Evolutionary conservation across 257 asterid species (phyloP).

Genomic region (Petunia axillaris): DNA sequence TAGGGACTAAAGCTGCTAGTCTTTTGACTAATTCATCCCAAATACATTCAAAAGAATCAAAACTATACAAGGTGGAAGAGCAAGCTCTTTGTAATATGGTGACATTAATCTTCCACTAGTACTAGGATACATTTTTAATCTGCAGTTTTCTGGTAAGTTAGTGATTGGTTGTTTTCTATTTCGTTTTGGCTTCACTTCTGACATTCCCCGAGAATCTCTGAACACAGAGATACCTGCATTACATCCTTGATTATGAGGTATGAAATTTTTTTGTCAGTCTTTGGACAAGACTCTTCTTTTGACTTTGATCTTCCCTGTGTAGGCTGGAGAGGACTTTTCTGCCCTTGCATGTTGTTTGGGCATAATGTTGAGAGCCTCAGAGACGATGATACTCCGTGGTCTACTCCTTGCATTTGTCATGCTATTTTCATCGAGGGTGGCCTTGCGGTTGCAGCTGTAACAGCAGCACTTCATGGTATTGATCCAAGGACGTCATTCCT

Average conservation of each 20-base stretch:
- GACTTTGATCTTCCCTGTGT: constrained; percentile 12
- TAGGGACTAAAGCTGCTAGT: constrained; percentile 13
- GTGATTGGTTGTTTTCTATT: background rate
- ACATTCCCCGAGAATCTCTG: background rate
- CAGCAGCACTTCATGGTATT: constrained; percentile 76
- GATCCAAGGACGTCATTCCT: constrained; percentile 91
- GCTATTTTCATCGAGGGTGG: constrained; percentile 94
- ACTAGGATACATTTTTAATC: background rate
- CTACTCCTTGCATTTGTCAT: constrained; percentile 90
- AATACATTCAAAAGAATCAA: background rate
- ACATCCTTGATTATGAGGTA: constrained; percentile 1
- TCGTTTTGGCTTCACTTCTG: background rate
- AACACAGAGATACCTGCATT: background rate
- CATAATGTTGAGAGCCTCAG: constrained; percentile 80
- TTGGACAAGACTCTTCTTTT: background rate
- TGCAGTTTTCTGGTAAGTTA: constrained; percentile 13
- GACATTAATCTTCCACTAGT: constrained; percentile 10
- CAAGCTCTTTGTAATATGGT: background rate
- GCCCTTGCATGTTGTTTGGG: constrained; percentile 95
- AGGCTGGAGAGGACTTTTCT: constrained; percentile 94
- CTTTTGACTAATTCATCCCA: constrained; percentile 13
- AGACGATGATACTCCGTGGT: constrained; percentile 92
- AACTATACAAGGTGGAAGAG: constrained; percentile 10
- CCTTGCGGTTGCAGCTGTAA: constrained; percentile 69
- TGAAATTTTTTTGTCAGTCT: background rate